Evolutionary conservation across 495 filamentous ascomycete genomes (phyloP).

Genomic region (Penicillium coffeae): DNA sequence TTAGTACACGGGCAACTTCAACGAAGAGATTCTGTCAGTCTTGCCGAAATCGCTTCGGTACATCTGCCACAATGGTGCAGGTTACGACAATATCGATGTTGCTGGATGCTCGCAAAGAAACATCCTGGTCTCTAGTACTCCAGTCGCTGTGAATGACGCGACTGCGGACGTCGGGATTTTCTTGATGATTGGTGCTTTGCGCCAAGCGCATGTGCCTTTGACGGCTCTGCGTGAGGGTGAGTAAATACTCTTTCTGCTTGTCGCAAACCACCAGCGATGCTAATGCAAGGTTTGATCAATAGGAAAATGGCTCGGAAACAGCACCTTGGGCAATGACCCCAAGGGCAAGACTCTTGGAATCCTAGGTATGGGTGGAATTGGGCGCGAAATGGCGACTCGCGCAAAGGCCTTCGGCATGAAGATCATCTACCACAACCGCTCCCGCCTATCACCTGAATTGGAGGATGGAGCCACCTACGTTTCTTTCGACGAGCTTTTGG

Average conservation of each 20-base stretch:
- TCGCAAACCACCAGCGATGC: no score
- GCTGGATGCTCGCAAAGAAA: constrained; percentile 60
- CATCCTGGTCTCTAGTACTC: constrained; percentile 63
- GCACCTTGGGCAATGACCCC: constrained; percentile 62
- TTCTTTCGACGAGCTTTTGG: constrained; percentile 64
- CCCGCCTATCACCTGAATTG: constrained; percentile 46
- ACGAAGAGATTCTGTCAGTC: constrained; percentile 53
- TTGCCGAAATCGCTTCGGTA: constrained; percentile 68
- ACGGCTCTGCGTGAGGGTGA: constrained; percentile 57
- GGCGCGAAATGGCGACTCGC: constrained; percentile 64
- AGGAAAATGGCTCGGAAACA: constrained; percentile 50
- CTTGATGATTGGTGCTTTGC: constrained; percentile 64
- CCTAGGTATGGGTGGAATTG: constrained; percentile 85
- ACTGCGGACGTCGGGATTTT: constrained; percentile 72
- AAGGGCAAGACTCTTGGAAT: constrained; percentile 71
- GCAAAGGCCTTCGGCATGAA: constrained; percentile 68
- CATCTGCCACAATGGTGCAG: constrained; percentile 82
- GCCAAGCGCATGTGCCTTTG: constrained; percentile 61
- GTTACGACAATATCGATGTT: constrained; percentile 79
- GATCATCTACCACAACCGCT: constrained; percentile 69
- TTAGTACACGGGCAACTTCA: constrained; percentile 58
- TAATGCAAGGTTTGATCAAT: no score
- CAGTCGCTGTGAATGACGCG: constrained; percentile 63
- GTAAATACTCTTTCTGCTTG: constrained; percentile 24
- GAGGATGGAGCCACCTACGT: constrained; percentile 62